Evolutionary conservation across 805 yeast genomes (phyloP).

Genomic region (Wickerhamiella cacticola): DNA sequence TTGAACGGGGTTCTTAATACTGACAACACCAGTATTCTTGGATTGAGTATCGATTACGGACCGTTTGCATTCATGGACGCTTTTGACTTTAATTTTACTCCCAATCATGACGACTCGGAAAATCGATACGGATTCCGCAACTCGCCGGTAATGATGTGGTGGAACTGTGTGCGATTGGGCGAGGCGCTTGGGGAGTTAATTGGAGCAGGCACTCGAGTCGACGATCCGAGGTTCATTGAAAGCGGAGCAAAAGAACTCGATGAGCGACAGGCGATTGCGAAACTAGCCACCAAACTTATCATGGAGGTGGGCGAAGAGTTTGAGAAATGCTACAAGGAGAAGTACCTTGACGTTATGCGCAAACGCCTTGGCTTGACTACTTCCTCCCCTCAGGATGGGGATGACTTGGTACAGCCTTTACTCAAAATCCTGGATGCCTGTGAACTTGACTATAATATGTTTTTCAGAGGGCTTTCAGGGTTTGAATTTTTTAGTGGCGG

Average conservation of each 20-base stretch:
- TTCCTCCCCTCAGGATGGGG: conserved; percentile 30
- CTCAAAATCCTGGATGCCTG: conserved; percentile 48
- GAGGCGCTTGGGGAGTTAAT: conserved; percentile 72
- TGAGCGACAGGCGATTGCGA: conserved; percentile 41
- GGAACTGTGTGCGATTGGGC: conserved; percentile 78
- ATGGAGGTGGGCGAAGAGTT: conserved; percentile 53
- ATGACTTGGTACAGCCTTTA: conserved; percentile 42
- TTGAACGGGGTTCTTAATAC: conserved; percentile 90
- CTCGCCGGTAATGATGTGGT: conserved; percentile 81
- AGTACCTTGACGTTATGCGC: conserved; percentile 46
- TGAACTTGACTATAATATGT: conserved; percentile 66
- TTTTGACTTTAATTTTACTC: conserved; percentile 69
- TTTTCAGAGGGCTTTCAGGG: conserved; percentile 54
- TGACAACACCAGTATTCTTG: conserved; percentile 83
- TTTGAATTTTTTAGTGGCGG: conserved; percentile 32
- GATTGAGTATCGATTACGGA: conserved; percentile 84
- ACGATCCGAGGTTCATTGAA: conserved; percentile 36
- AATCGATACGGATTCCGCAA: conserved; percentile 68
- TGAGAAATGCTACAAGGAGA: conserved; percentile 46
- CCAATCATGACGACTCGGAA: conserved; percentile 75
- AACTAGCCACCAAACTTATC: conserved; percentile 54
- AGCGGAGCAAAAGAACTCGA: conserved; percentile 33
- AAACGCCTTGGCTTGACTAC: conserved; percentile 54
- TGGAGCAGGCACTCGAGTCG: conserved; percentile 51
- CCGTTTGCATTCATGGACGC: conserved; percentile 87